A percentile compares a stretch with the other conserved stretches of the same genome.
These are phyloP conservation scores for Ailanthus altissimus DNA, from an alignment of 345 rosid genomes.

Conservation along the genomic window DNA sequence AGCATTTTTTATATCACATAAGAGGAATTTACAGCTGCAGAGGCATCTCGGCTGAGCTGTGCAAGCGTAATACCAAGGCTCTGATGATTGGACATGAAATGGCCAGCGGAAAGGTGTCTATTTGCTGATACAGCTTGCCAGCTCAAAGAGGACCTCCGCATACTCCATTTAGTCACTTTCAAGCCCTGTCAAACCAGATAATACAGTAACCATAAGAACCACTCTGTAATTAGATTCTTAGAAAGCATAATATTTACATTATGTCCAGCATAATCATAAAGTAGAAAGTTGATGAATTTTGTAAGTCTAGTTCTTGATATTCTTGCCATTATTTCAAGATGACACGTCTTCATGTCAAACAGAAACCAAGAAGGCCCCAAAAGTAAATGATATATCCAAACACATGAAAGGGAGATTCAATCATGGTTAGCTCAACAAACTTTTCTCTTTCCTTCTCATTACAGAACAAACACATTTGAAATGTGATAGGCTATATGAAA, in stretches of 20 bases:
- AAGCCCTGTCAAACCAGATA: conserved; percentile 41
- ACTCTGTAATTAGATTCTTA: background rate
- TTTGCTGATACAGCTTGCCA: conserved; percentile 55
- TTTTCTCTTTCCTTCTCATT: background rate
- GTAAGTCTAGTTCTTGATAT: background rate
- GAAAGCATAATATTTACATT: background rate
- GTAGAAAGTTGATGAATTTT: background rate
- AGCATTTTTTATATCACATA: background rate
- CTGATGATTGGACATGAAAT: conserved; percentile 62
- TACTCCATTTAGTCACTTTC: conserved; percentile 52
- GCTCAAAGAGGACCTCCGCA: conserved; percentile 49
- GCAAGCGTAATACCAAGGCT: conserved; percentile 70
- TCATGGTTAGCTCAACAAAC: background rate
- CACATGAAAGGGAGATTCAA: background rate
- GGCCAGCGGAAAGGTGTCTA: conserved; percentile 44
- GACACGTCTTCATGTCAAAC: background rate
- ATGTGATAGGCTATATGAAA: background rate
- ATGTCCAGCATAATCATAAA: background rate
- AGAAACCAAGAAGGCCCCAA: background rate
- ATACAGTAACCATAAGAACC: background rate
- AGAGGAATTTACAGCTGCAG: conserved; percentile 60
- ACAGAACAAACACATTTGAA: background rate
- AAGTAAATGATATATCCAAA: background rate
- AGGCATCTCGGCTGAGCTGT: conserved; percentile 65
- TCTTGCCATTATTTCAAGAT: background rate